A percentile compares a stretch with the other conserved stretches of the same genome.
phyloP scores from a whole-genome alignment of 2,329 filamentous ascomycete genomes.

The Diplodia scrobiculata region DNA sequence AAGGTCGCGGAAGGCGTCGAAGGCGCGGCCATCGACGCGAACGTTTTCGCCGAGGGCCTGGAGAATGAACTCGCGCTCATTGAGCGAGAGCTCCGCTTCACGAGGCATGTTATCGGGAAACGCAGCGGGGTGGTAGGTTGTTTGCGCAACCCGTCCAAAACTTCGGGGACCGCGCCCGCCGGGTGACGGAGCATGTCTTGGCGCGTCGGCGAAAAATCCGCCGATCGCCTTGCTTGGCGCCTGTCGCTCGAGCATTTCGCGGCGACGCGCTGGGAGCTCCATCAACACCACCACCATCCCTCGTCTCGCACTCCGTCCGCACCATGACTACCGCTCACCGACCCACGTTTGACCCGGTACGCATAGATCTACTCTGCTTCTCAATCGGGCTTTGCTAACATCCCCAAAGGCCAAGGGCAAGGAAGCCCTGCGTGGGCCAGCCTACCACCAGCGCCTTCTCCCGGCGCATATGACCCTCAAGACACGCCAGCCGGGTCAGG shows the following conservation, averaged over 20 bases:
- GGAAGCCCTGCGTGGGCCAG: constrained; percentile 87
- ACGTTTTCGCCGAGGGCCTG: constrained; percentile 79
- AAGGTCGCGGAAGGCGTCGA: constrained; percentile 78
- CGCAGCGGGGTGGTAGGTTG: neutral
- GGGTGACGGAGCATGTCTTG: constrained; percentile 25
- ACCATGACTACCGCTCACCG: constrained; percentile 65
- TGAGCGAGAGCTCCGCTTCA: constrained; percentile 85
- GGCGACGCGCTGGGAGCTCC: neutral
- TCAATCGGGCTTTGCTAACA: constrained; percentile 35
- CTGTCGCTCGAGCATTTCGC: neutral
- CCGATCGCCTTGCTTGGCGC: constrained; percentile 5
- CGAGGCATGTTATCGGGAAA: constrained; percentile 69
- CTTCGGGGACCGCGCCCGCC: constrained; percentile 10
- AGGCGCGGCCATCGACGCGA: constrained; percentile 78
- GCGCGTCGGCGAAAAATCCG: constrained; percentile 21
- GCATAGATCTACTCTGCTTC: constrained; percentile 33
- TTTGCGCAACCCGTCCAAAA: constrained; percentile 12
- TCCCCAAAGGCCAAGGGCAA: constrained; percentile 76
- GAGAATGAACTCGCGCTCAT: constrained; percentile 82
- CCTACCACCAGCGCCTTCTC: constrained; percentile 93
- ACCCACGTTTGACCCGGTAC: constrained; percentile 93
- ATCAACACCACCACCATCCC: constrained; percentile 3
- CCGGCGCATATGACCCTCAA: constrained; percentile 94
- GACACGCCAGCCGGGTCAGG: constrained; percentile 83
- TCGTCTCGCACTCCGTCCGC: neutral